Evolutionary conservation across 345 rosid species (phyloP), one percentile per base, ranked within the genome.

Genomic region (Dimocarpus longan): DNA sequence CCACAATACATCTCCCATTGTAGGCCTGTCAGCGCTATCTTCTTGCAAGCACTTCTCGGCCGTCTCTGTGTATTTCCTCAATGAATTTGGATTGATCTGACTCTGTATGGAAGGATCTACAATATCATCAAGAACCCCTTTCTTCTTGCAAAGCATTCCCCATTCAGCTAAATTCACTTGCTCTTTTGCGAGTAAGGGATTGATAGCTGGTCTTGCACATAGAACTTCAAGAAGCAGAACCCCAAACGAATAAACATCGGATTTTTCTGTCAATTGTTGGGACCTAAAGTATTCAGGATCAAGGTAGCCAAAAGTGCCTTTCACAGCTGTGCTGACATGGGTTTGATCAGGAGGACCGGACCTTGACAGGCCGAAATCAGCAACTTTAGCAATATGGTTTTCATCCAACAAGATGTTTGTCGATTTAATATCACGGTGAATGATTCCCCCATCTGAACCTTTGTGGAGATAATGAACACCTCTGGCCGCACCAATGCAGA

Each of bases 21-120:
- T 69, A 46, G 94, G 91, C 78, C 95, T 87, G 78, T 87, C 87
- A 1, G 60, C 66, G 0, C 85, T 87, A 24, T 83, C 76, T 46
- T 90, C 93, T 24, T 72, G 83, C 89, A 92, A 78, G 85, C 98
- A 94, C 75, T 88, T 90, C 83, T 88, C 89, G 0, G 84, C 87
- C 2, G 82, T 79, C 44, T 89, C 92, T 8, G 75, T 68, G 39
- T 89, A 90, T 75, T 89, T 93, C 73, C 80, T 86, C 44, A 83
- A 70, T 11, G 91, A 88, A 46, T 83, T 85, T 13, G 84, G 81
- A 44, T 69, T 85, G 73, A 88, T 85, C 81, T 85, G 76, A 44
- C 52, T 66, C 65, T 80, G 84, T 50, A 86, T 69, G 6, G 42
- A 63, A 37, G 88, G 84, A 73, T 90, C 92, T 5, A 87, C 80